Conservation (phyloP, 805 yeast genomes). For the Cyberlindnera galapagoensis region DNA sequence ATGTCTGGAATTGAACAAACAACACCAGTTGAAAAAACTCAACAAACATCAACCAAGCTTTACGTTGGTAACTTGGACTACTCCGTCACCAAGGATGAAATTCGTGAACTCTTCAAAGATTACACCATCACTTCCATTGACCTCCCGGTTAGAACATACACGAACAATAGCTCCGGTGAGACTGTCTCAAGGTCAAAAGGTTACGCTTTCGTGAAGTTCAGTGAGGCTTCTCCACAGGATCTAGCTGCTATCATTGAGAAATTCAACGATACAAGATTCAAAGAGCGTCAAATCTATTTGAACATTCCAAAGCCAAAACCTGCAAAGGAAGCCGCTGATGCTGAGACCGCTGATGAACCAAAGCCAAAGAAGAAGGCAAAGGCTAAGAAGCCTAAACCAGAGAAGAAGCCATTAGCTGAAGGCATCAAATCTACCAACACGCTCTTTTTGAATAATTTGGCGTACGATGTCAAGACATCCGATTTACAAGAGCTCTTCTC, state of each 20-base stretch:
- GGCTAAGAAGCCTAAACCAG: constrained; percentile 15
- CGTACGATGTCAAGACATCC: constrained; percentile 51
- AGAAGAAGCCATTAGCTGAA: constrained; percentile 29
- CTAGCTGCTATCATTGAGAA: constrained; percentile 35
- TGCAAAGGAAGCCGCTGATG: constrained; percentile 6
- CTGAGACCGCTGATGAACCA: constrained; percentile 10
- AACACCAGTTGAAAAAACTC: constrained; percentile 2
- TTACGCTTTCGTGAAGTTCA: constrained; percentile 53
- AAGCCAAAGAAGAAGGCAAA: constrained; percentile 4
- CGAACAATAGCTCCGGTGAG: constrained; percentile 27
- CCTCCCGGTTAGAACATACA: constrained; percentile 34
- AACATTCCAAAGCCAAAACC: constrained; percentile 43
- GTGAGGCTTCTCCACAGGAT: constrained; percentile 31
- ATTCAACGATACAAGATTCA: constrained; percentile 37
- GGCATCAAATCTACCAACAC: constrained; percentile 41
- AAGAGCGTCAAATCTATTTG: constrained; percentile 41
- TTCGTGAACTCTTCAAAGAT: constrained; percentile 43
- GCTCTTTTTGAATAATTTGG: constrained; percentile 55
- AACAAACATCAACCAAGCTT: constrained; percentile 36
- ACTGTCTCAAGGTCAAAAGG: constrained; percentile 41
- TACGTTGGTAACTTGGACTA: constrained; percentile 63
- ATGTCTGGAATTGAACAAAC: neutral
- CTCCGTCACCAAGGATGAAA: constrained; percentile 48
- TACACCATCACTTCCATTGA: constrained; percentile 21
- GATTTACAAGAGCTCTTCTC: constrained; percentile 46